Conservation (phyloP, 1,284 basidiomycete genomes). For the Ceratobasidium sp. region DNA sequence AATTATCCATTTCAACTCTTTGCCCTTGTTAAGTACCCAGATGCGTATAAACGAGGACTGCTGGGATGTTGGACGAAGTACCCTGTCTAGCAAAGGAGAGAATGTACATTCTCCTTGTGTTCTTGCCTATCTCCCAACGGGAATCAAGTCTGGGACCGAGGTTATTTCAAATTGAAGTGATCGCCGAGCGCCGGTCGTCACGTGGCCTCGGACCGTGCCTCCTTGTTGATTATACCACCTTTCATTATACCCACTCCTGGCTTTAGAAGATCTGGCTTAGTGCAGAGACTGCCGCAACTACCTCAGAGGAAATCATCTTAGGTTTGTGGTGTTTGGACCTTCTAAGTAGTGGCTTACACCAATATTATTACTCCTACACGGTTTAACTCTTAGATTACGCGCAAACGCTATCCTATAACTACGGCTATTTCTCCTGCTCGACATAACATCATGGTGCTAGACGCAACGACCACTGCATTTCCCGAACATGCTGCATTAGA, state of each 20-base stretch:
- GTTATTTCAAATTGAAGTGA: too few relatives aligned
- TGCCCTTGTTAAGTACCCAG: too few relatives aligned
- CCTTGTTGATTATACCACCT: too few relatives aligned
- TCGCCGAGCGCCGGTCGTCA: too few relatives aligned
- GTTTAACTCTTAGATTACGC: not conserved
- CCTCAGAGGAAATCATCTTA: not conserved
- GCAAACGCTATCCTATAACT: not conserved
- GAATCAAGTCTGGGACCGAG: too few relatives aligned
- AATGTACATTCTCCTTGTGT: too few relatives aligned
- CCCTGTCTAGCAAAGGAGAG: too few relatives aligned
- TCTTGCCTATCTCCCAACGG: too few relatives aligned
- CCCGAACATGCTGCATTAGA: not conserved
- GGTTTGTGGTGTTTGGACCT: not conserved
- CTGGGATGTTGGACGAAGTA: too few relatives aligned
- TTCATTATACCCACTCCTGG: not conserved
- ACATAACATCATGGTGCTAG: slow-evolving; percentile 29
- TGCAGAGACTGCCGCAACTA: not conserved
- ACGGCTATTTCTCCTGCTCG: not conserved
- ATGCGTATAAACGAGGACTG: too few relatives aligned
- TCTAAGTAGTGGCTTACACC: not conserved
- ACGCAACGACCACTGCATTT: slow-evolving; percentile 31
- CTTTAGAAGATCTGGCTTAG: not conserved
- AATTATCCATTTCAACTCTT: too few relatives aligned
- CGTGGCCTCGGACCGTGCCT: too few relatives aligned
- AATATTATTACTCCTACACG: not conserved